Percentiles rank a stretch among this genome's conserved stretches.
Evolutionary conservation across 164 flowering plant species (phyloP).

Genomic region (Magnolia sinica): DNA sequence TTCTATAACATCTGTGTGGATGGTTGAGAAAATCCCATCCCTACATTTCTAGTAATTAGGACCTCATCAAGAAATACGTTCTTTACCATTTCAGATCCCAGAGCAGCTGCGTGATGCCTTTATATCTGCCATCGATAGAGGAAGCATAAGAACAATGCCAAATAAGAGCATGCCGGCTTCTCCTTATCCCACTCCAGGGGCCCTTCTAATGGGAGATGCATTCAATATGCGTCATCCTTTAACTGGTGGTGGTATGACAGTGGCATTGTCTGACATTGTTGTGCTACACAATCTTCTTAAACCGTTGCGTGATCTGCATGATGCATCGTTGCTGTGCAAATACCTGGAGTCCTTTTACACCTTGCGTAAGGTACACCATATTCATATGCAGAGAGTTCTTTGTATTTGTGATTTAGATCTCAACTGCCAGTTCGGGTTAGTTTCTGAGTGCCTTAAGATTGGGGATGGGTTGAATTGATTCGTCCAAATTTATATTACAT

Average conservation of each 20-base stretch:
- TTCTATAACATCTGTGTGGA: not conserved
- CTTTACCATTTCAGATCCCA: constrained; percentile 48
- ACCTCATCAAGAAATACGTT: not conserved
- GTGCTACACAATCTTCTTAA: constrained; percentile 72
- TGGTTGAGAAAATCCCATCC: not conserved
- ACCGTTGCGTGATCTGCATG: constrained; percentile 63
- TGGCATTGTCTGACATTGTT: constrained; percentile 83
- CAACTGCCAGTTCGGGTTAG: not conserved
- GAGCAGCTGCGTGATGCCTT: constrained; percentile 59
- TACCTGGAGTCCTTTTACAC: constrained; percentile 81
- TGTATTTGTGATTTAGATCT: not conserved
- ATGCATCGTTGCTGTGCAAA: constrained; percentile 67
- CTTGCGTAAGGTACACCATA: constrained; percentile 53
- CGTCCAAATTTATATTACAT: too few species aligned
- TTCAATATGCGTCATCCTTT: constrained; percentile 93
- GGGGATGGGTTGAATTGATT: too few species aligned
- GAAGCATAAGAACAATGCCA: constrained; percentile 85
- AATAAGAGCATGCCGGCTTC: constrained; percentile 97
- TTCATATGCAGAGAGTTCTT: not conserved
- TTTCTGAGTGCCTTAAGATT: too few species aligned
- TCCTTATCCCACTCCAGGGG: constrained; percentile 93
- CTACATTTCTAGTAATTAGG: not conserved
- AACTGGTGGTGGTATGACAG: constrained; percentile 97
- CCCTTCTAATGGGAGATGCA: constrained; percentile 89
- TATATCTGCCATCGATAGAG: constrained; percentile 69